Percentiles rank a stretch among this genome's conserved stretches.
Conservation (phyloP, 306 rosid genomes). For the Cucurbita pepo region DNA sequence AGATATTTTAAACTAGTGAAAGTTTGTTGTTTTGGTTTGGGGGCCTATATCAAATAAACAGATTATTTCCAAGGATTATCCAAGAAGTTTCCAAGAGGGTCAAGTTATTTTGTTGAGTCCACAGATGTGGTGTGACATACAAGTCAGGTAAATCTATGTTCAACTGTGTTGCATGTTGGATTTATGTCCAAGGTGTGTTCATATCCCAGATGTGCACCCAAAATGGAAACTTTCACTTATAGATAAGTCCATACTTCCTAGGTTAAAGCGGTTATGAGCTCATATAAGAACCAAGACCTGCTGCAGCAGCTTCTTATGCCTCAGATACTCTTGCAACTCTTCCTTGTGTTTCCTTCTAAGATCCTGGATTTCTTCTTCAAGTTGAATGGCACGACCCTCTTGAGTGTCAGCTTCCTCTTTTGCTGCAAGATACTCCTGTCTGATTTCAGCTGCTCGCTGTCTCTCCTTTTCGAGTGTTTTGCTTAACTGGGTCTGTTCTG, state of each 20-base stretch:
- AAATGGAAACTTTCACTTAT: background rate
- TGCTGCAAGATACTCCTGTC: constrained; percentile 90
- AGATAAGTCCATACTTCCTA: background rate
- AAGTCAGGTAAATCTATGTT: background rate
- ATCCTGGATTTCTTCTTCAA: constrained; percentile 70
- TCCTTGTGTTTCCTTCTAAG: constrained; percentile 78
- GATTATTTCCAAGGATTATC: background rate
- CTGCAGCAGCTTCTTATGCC: constrained; percentile 76
- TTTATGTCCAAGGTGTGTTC: background rate
- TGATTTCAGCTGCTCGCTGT: constrained; percentile 95
- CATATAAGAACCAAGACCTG: constrained; percentile 41
- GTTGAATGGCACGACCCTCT: constrained; percentile 88
- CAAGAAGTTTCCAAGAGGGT: background rate
- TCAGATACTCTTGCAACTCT: constrained; percentile 75
- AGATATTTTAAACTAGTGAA: background rate
- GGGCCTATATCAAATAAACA: background rate
- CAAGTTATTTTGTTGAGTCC: background rate
- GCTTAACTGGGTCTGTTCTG: constrained; percentile 85
- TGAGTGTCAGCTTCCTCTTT: constrained; percentile 98
- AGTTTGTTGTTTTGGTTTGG: background rate
- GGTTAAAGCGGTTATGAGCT: background rate
- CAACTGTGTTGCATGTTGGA: background rate
- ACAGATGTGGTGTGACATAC: background rate
- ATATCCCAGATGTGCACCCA: background rate
- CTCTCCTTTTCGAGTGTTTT: constrained; percentile 96